phyloP scores from a whole-genome alignment of 768 basidiomycete species.

The Rhizopogon vesiculosus region DNA sequence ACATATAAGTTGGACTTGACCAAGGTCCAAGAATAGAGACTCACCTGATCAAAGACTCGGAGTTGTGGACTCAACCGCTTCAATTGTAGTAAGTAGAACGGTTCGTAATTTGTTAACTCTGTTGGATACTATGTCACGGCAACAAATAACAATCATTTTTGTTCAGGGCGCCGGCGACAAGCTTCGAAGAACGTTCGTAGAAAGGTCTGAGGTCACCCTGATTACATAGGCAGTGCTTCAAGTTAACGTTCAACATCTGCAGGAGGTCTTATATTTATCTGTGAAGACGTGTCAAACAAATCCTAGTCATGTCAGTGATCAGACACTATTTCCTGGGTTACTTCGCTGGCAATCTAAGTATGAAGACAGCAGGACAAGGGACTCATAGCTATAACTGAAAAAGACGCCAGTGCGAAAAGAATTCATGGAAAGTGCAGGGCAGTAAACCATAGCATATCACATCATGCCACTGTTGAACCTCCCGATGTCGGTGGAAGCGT shows the following conservation, averaged over 20 bases:
- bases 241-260: too few relatives aligned
- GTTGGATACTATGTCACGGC: background rate
- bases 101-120: background rate
- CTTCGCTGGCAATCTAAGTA: too few relatives aligned
- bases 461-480: background rate
- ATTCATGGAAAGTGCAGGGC: too few relatives aligned
- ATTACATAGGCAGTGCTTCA: too few relatives aligned
- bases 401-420: background rate
- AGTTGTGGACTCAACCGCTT: background rate
- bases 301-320: too few relatives aligned
- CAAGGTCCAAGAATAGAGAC: background rate
- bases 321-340: too few relatives aligned
- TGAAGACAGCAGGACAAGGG: background rate
- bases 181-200: too few relatives aligned
- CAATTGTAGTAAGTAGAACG: background rate
- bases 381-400: background rate
- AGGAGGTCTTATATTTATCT: too few relatives aligned
- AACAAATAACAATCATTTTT: background rate
- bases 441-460: background rate
- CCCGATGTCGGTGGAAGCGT: conserved; percentile 17
- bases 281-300: too few relatives aligned
- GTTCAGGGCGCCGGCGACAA: background rate
- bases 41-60: background rate
- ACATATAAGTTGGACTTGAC: background rate
- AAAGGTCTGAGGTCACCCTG: too few relatives aligned